A percentile compares a stretch with the other conserved stretches of the same genome.
phyloP scores from a whole-genome alignment of 371 early-diverging fungal species.

The Mucor irregularis region DNA sequence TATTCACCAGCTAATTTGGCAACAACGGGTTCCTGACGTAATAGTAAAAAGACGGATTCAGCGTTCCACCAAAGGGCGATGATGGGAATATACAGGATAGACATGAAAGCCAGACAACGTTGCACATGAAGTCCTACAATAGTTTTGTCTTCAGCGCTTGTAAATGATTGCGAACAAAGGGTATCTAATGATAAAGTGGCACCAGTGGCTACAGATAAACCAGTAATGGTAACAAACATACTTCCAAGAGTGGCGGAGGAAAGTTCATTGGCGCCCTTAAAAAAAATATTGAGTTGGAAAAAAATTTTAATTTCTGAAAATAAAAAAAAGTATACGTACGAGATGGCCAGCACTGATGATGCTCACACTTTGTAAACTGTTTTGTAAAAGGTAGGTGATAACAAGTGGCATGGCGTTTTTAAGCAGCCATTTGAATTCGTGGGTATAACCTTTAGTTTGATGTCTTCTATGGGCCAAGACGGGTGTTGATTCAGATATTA shows the following conservation, averaged over 20 bases:
- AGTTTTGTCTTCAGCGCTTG: slow-evolving; percentile 64
- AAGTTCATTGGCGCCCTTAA: slow-evolving; percentile 64
- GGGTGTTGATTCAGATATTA: slow-evolving; percentile 9
- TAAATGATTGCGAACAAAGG: slow-evolving; percentile 83
- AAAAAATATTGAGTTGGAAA: slow-evolving; percentile 9
- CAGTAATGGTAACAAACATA: slow-evolving; percentile 85
- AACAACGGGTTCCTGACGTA: slow-evolving; percentile 36
- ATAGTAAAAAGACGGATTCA: slow-evolving; percentile 46
- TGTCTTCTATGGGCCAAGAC: background rate
- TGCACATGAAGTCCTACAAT: slow-evolving; percentile 81
- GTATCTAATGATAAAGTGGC: slow-evolving; percentile 84
- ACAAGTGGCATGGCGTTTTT: slow-evolving; percentile 56
- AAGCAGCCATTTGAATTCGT: slow-evolving; percentile 44
- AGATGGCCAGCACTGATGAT: slow-evolving; percentile 62
- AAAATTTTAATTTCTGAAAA: no score
- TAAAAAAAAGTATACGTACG: slow-evolving; percentile 18
- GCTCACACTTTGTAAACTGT: slow-evolving; percentile 60
- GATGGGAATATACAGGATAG: slow-evolving; percentile 66
- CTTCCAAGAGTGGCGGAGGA: slow-evolving; percentile 76
- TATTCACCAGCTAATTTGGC: slow-evolving; percentile 45
- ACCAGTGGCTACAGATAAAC: slow-evolving; percentile 77
- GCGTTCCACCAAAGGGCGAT: slow-evolving; percentile 72
- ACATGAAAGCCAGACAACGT: slow-evolving; percentile 72
- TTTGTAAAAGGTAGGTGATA: slow-evolving; percentile 61
- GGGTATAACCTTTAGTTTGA: slow-evolving; percentile 14